Evolutionary conservation across 1,284 basidiomycete genomes (phyloP).

Genomic region (Cystobasidium pallidum): DNA sequence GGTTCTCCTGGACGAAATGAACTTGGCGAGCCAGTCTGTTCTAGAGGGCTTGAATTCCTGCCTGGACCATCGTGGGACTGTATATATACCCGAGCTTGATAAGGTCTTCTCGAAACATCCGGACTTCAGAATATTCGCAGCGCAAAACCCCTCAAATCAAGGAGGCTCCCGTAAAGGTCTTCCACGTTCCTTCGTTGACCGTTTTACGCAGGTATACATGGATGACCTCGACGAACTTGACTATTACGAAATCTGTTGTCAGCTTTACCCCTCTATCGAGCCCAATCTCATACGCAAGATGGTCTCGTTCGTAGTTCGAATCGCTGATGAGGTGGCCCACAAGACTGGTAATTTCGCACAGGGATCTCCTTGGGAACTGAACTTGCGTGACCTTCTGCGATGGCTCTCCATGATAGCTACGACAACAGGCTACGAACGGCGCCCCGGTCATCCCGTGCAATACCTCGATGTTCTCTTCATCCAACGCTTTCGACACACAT

Average conservation of each 20-base stretch:
- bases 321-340: conserved; percentile 71
- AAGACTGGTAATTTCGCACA: background rate
- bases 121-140: conserved; percentile 93
- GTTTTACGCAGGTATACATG: conserved; percentile 96
- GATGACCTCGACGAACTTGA: conserved; percentile 82
- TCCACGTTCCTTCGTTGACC: conserved; percentile 95
- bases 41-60: conserved; percentile 97
- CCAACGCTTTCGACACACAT: conserved; percentile 76
- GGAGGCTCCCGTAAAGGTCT: conserved; percentile 97
- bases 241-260: conserved; percentile 75
- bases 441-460: conserved; percentile 64
- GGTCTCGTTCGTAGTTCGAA: conserved; percentile 78
- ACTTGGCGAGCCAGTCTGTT: conserved; percentile 65
- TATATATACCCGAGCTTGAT: conserved; percentile 93
- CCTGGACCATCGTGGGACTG: conserved; percentile 91
- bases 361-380: conserved; percentile 98
- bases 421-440: conserved; percentile 64
- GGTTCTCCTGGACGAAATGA: conserved; percentile 88
- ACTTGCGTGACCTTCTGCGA: conserved; percentile 89
- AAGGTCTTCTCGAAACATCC: conserved; percentile 87
- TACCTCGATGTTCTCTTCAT: conserved; percentile 74
- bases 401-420: conserved; percentile 67
- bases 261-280: conserved; percentile 71
- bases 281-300: conserved; percentile 67
- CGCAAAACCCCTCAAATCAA: conserved; percentile 95